Evolutionary conservation across 257 asterid species (phyloP), one percentile per base, ranked within the genome.

Genomic region (Solanum etuberosum): DNA sequence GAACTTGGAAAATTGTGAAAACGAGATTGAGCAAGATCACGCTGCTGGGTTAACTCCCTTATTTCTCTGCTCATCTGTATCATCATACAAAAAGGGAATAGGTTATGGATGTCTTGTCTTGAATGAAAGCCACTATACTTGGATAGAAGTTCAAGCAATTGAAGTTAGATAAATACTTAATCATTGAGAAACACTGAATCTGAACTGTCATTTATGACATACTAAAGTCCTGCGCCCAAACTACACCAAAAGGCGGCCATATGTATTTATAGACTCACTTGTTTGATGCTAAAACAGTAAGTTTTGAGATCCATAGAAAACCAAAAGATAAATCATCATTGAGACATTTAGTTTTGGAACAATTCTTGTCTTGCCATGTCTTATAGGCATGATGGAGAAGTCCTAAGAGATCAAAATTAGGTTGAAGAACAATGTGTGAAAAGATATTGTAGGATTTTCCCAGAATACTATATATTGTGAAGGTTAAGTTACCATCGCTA

Each of bases 1-100:
- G 95, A 86, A 72, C 89, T 94, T 77, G 92, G 6, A 86, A 95
- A 63, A 81, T 91, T 88, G 87, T 93, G 92, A 83, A 90, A 82
- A 1, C 94, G 98, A 83, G 94, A 89, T 34, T 86, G 88, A 86
- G 88, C 84, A 37, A 72, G 81, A 71, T 86, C 88, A 5, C 88
- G 88, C 70, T 86, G 88, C 73, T 70, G 35, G 21, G 82, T 86
- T 78, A 86, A n/a, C 83, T 86, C 84, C 88, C 88, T 86, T 29
- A 86, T 86, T 72, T 86, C 88, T 34, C 70, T 86, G 48, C 82
- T 59, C 88, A 86, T 86, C 88, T 86, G 68, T 57, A 86, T 48
- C 85, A 48, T 18, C 68, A 29, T 46, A 18, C 40, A 48, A 48
- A 80, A 29, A 81, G 43, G 42, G 85, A 48, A 37, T 9, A 46